Percentiles rank a stretch among this genome's conserved stretches.
phyloP scores from a whole-genome alignment of 495 filamentous ascomycete species.

The Immersiella caudata region DNA sequence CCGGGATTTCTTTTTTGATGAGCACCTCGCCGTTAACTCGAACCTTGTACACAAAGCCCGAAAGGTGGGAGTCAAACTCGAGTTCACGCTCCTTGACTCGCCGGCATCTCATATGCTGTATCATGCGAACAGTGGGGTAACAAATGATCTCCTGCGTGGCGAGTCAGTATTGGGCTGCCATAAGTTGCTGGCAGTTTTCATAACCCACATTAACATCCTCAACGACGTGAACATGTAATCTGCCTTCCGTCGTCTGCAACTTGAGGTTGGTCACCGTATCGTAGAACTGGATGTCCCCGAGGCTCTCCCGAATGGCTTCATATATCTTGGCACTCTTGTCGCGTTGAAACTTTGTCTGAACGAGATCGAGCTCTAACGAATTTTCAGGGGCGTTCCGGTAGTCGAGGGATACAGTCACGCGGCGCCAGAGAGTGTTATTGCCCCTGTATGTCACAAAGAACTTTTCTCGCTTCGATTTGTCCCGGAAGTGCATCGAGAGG shows the following conservation, averaged over 20 bases:
- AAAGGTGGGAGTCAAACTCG: conserved; percentile 87
- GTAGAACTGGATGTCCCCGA: conserved; percentile 92
- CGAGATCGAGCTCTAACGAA: conserved; percentile 84
- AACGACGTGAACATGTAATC: conserved; percentile 96
- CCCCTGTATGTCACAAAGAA: conserved; percentile 97
- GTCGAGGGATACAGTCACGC: conserved; percentile 92
- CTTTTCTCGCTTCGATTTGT: conserved; percentile 92
- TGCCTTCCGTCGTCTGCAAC: conserved; percentile 83
- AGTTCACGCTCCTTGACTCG: conserved; percentile 72
- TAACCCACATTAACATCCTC: conserved; percentile 78
- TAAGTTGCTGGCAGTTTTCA: conserved; percentile 3
- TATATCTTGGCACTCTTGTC: conserved; percentile 96
- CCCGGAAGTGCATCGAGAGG: conserved; percentile 97
- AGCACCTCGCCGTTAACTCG: conserved; percentile 64
- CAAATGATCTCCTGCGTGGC: conserved; percentile 73
- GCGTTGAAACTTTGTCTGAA: conserved; percentile 76
- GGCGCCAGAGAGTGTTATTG: conserved; percentile 71
- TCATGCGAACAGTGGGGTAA: conserved; percentile 74
- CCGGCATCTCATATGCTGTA: conserved; percentile 73
- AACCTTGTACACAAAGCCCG: conserved; percentile 97
- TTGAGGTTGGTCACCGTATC: conserved; percentile 95
- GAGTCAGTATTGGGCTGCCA: conserved; percentile 16
- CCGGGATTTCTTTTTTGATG: conserved; percentile 98
- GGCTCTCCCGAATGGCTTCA: conserved; percentile 90
- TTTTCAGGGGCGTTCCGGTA: conserved; percentile 80